Evolutionary conservation across 306 rosid genomes (phyloP).

Genomic region (Medicago lupulina): DNA sequence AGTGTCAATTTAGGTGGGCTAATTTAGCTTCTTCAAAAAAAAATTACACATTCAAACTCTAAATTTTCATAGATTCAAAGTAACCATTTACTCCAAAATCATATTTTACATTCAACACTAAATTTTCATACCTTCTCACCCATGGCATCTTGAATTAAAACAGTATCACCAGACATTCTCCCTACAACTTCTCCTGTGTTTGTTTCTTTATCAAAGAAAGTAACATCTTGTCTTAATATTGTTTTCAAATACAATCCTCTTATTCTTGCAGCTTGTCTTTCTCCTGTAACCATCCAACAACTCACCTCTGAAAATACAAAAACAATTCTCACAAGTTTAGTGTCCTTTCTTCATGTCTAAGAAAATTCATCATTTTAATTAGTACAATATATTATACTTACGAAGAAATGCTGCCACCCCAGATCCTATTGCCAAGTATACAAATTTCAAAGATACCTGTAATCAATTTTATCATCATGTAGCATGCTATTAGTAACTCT

Average conservation of each 20-base stretch:
- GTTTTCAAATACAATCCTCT: conserved; percentile 87
- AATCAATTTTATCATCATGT: conserved; percentile 33
- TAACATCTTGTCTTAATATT: conserved; percentile 81
- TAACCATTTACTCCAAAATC: no score
- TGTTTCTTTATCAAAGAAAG: conserved; percentile 87
- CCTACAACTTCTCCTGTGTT: conserved; percentile 87
- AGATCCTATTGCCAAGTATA: conserved; percentile 69
- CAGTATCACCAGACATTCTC: conserved; percentile 95
- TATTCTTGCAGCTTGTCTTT: conserved; percentile 90
- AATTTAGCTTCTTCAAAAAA: no score
- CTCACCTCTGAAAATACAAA: conserved; percentile 71
- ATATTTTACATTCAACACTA: not conserved
- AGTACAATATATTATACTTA: conserved; percentile 55
- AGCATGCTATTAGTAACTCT: not conserved
- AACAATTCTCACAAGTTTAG: conserved; percentile 21
- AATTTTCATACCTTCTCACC: conserved; percentile 73
- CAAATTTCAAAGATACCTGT: conserved; percentile 73
- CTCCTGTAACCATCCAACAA: conserved; percentile 94
- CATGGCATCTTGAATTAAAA: conserved; percentile 98
- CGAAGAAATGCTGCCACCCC: conserved; percentile 76
- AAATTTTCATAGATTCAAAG: no score
- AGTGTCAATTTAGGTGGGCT: no score
- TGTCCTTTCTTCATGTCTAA: not conserved
- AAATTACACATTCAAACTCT: no score
- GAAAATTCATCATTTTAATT: not conserved